Conservation (phyloP, 129 eudicot species). For the Glebionis coronaria region DNA sequence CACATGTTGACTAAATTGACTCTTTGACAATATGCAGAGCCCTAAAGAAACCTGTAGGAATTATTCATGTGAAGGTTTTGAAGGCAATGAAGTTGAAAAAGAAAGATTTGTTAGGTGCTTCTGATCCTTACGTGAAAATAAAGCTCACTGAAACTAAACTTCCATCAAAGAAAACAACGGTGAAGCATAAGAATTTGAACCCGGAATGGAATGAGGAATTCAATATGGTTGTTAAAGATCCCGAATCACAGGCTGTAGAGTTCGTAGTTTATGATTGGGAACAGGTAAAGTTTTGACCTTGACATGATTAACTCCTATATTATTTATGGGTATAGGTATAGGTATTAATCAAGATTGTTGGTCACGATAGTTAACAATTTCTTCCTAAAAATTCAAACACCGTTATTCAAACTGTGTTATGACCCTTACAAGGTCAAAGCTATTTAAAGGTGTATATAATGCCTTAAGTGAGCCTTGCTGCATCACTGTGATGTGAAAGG, state of each 20-base stretch:
- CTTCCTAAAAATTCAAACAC: neutral
- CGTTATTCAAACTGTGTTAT: neutral
- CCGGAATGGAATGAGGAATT: slow-evolving; percentile 96
- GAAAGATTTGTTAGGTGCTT: slow-evolving; percentile 88
- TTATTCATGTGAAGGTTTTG: slow-evolving; percentile 82
- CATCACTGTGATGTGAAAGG: neutral
- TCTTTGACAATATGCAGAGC: slow-evolving; percentile 49
- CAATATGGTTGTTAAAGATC: slow-evolving; percentile 75
- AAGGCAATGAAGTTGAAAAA: slow-evolving; percentile 73
- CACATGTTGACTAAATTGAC: slow-evolving; percentile 8
- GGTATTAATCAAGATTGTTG: neutral
- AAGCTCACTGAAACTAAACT: slow-evolving; percentile 79
- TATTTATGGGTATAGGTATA: too few species aligned
- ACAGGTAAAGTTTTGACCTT: slow-evolving; percentile 45
- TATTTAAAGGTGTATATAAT: neutral
- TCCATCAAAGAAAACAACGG: slow-evolving; percentile 86
- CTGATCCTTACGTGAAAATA: slow-evolving; percentile 92
- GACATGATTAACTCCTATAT: neutral
- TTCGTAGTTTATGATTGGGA: slow-evolving; percentile 85
- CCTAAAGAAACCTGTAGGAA: slow-evolving; percentile 80
- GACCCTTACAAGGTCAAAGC: slow-evolving; percentile 3
- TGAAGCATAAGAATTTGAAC: slow-evolving; percentile 83
- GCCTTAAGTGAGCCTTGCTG: neutral
- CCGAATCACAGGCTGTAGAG: slow-evolving; percentile 70
- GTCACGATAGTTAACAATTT: neutral